Evolutionary conservation across 805 yeast species (phyloP), one percentile per base, ranked within the genome.

Genomic region (Myxozyma nipponensis): DNA sequence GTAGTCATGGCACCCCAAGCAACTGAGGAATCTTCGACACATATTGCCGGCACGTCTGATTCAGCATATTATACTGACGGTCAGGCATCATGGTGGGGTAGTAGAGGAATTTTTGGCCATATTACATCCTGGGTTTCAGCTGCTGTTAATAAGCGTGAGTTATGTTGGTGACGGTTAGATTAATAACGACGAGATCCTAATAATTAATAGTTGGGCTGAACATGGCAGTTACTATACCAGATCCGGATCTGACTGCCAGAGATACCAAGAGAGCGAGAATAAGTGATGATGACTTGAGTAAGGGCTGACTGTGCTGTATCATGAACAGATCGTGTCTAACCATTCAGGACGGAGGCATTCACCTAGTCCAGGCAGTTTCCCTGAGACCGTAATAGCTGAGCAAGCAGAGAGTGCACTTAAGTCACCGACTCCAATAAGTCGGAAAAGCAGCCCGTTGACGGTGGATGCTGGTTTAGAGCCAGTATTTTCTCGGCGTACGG

Each of bases 301-400:
- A n/a, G n/a, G n/a, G n/a, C n/a, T n/a, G n/a, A n/a, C n/a, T n/a
- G n/a, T n/a, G n/a, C n/a, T n/a, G n/a, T n/a, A n/a, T n/a, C n/a
- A n/a, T n/a, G n/a, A n/a, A n/a, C n/a, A n/a, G n/a, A n/a, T n/a
- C n/a, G n/a, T n/a, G n/a, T n/a, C n/a, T n/a, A n/a, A n/a, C n/a
- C n/a, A n/a, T n/a, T n/a, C n/a, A n/a, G n/a, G 15, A 36, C 7
- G 10, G 13, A 15, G n/a, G 26, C 35, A 7, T 39, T 19, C 42
- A 6, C 35, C 42, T 15, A 39, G 42, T n/a, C 42, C 42, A 25
- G 42, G 42, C 13, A 39, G 42, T n/a, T 39, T 39, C n/a, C 42
- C 42, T 18, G 13, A 22, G n/a, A 39, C 30, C 30, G 23, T 7
- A 18, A 7, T 15, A 18, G 39, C 21, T 7, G 23, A 7, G 13